phyloP scores from a whole-genome alignment of 1,284 basidiomycete genomes.

The Rhodotorula mucilaginosa region DNA sequence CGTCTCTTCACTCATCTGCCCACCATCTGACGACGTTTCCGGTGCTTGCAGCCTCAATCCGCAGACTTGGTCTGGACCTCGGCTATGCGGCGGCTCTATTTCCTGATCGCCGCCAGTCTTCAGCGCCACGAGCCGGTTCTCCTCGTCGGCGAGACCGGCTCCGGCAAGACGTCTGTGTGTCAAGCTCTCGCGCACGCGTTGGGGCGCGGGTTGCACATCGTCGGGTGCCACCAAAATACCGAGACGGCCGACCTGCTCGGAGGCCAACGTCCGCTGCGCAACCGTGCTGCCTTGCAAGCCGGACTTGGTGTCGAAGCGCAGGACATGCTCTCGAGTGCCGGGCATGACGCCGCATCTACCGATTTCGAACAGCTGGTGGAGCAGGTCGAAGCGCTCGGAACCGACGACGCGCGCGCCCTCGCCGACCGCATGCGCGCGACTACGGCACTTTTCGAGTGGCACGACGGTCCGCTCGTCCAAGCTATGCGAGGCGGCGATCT shows the following conservation, averaged over 20 bases:
- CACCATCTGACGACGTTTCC: not conserved
- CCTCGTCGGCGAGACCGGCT: slow-evolving; percentile 97
- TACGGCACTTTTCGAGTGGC: slow-evolving; percentile 90
- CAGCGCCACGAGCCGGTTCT: slow-evolving; percentile 91
- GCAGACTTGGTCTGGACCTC: slow-evolving; percentile 77
- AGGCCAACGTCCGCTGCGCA: slow-evolving; percentile 87
- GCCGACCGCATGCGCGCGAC: slow-evolving; percentile 53
- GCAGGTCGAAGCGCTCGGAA: slow-evolving; percentile 35
- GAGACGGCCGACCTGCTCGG: slow-evolving; percentile 97
- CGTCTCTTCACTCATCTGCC: not conserved
- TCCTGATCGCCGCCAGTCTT: slow-evolving; percentile 76
- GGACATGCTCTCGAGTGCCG: slow-evolving; percentile 35
- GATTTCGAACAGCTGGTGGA: slow-evolving; percentile 11
- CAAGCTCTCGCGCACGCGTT: slow-evolving; percentile 77
- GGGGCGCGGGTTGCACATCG: slow-evolving; percentile 63
- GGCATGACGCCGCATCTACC: slow-evolving; percentile 9
- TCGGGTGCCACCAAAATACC: slow-evolving; percentile 99
- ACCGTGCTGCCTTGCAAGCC: slow-evolving; percentile 58
- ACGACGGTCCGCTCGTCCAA: slow-evolving; percentile 88
- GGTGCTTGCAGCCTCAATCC: slow-evolving; percentile 43
- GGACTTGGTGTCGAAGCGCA: slow-evolving; percentile 47
- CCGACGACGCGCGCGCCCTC: slow-evolving; percentile 45
- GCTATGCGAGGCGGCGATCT: slow-evolving; percentile 86
- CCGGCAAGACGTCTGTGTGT: slow-evolving; percentile 96
- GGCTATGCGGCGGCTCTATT: slow-evolving; percentile 87